Conservation (phyloP, 495 filamentous ascomycete species). For the Polyplosphaeria fusca region DNA sequence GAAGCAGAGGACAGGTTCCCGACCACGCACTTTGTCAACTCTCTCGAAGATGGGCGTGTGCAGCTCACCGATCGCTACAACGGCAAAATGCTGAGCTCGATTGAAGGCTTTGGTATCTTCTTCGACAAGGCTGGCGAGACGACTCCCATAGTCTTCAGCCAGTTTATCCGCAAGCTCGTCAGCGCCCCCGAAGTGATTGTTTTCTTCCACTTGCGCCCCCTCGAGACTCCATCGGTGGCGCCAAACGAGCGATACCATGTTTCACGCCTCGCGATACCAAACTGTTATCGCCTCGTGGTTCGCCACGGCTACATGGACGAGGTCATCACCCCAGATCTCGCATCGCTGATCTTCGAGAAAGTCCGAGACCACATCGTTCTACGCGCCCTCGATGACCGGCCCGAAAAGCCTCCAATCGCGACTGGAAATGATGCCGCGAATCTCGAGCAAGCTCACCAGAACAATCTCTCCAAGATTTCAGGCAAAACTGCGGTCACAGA, state of each 20-base stretch:
- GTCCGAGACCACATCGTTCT: conserved; percentile 52
- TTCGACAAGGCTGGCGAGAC: conserved; percentile 42
- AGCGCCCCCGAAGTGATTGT: conserved; percentile 37
- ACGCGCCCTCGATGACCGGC: conserved; percentile 13
- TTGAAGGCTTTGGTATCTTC: conserved; percentile 41
- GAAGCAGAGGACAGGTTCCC: conserved; percentile 60
- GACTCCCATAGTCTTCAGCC: conserved; percentile 37
- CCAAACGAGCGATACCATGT: conserved; percentile 49
- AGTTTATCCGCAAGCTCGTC: conserved; percentile 40
- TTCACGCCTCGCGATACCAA: conserved; percentile 48
- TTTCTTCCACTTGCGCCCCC: conserved; percentile 40
- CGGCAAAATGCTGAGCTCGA: conserved; percentile 25
- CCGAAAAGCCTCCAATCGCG: not conserved
- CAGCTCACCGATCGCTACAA: conserved; percentile 31
- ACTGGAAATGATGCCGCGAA: not conserved
- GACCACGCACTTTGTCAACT: conserved; percentile 31
- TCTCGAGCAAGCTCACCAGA: not conserved
- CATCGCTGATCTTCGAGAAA: conserved; percentile 56
- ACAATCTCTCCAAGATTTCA: not conserved
- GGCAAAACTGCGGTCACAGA: conserved; percentile 1
- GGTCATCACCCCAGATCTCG: conserved; percentile 61
- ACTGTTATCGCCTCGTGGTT: conserved; percentile 63
- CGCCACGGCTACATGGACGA: conserved; percentile 70
- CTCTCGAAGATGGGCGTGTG: conserved; percentile 17
- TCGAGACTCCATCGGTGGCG: conserved; percentile 32